Evolutionary conservation across 2,329 filamentous ascomycete genomes (phyloP), one percentile per base, ranked within the genome.

Genomic region (Penicillium sp.): DNA sequence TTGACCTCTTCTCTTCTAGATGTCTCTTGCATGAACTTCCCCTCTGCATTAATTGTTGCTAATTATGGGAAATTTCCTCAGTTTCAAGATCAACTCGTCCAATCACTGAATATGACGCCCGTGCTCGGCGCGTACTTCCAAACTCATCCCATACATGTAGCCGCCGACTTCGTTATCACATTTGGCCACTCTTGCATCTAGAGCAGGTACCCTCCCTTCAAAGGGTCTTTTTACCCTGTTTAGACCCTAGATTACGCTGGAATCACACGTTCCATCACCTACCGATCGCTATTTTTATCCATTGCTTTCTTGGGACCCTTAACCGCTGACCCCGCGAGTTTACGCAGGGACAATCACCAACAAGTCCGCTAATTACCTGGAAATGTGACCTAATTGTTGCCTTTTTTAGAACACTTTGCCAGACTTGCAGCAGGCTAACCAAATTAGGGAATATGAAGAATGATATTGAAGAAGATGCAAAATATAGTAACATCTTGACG

Each of bases 401-500:
- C 64, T 55, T 60, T 62, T 64, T 66, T 61, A 68, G 64, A 67
- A 69, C 50, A 53, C 50, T 59, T 64, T 60, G 54, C 61, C 59
- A 59, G 41, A 50, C 53, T 16, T 66, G 63, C 60, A 63, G 57
- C 60, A 55, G 55, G 58, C 66, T 62, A 67, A 58, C 57, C 58
- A 52, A 22, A 59, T 50, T 46, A 26, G 35, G 61, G 49, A 33
- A 66, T 67, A 62, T 69, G 67, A 69, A 65, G 67, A 69, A 62
- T 45, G 43, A 38, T 33, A 43, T 49, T 53, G 58, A 57, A 57
- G 58, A 60, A 62, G 62, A 65, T 71, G 72, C 71, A 70, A 72
- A 72, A 68, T 72, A 71, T 74, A 75, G 72, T 62, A 73, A 71
- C 71, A 68, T 50, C 57, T 73, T 73, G 62, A 71, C 72, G 71